Conservation (phyloP, 75 land plant species). For the Pseudotsuga menziesii region DNA sequence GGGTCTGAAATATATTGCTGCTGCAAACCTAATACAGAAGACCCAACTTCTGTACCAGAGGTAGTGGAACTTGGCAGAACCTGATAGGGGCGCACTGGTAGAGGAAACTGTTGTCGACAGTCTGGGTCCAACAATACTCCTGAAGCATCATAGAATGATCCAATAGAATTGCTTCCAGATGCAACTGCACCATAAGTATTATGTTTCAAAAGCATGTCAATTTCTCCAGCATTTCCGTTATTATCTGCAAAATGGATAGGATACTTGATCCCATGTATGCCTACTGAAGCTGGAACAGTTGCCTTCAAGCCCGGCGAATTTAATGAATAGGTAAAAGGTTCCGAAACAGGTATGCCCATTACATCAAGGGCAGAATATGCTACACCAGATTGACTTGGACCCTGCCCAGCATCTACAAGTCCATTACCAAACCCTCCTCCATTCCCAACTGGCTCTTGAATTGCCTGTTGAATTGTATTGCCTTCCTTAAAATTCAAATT, state of each 20-base stretch:
- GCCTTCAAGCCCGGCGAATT: neutral
- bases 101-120: constrained; percentile 1
- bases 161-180: neutral
- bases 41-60: constrained; percentile 9
- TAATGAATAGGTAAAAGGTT: constrained; percentile 15
- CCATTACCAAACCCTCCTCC: constrained; percentile 10
- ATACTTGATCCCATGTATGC: neutral
- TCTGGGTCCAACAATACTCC: constrained; percentile 4
- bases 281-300: neutral
- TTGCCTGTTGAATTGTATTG: neutral
- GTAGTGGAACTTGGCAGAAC: constrained; percentile 11
- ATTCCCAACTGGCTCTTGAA: constrained; percentile 2
- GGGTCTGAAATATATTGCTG: neutral
- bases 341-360: constrained; percentile 1
- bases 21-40: constrained; percentile 3
- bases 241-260: neutral
- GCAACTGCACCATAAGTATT: constrained; percentile 1
- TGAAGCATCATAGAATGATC: neutral
- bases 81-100: constrained; percentile 11
- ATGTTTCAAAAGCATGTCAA: constrained; percentile 8
- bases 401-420: neutral
- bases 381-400: constrained; percentile 2
- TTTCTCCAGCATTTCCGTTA: constrained; percentile 8
- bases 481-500: constrained; percentile 15
- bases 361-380: neutral